phyloP scores from a whole-genome alignment of 2,329 filamentous ascomycete species.

The Paramyrothecium sp. region DNA sequence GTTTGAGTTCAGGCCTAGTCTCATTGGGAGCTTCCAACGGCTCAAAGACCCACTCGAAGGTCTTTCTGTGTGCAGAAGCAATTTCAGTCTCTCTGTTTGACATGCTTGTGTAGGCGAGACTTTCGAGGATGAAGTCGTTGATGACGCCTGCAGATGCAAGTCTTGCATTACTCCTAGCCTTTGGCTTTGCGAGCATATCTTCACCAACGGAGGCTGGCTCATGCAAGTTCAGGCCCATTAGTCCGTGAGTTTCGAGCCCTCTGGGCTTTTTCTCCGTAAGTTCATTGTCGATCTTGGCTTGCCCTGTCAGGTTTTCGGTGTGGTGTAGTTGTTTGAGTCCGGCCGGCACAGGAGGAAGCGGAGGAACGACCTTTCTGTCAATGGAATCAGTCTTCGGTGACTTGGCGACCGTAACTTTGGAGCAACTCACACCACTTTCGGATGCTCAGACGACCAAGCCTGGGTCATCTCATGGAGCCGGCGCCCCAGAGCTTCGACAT shows the following conservation, averaged over 20 bases:
- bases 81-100: slow-evolving; percentile 27
- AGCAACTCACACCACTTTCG: not conserved
- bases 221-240: no score
- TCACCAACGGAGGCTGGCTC: no score
- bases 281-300: no score
- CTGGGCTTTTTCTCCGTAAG: no score
- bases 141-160: slow-evolving; percentile 17
- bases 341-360: no score
- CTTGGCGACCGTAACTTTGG: not conserved
- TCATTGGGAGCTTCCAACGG: no score
- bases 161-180: not conserved
- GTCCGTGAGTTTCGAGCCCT: no score
- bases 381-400: not conserved
- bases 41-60: slow-evolving; percentile 35
- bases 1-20: slow-evolving; percentile 4
- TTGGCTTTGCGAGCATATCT: not conserved
- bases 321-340: no score
- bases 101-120: slow-evolving; percentile 29
- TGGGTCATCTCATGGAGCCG: slow-evolving; percentile 15
- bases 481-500: slow-evolving; percentile 12
- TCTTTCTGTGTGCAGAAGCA: slow-evolving; percentile 24
- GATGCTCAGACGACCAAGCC: slow-evolving; percentile 10
- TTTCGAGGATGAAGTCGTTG: slow-evolving; percentile 28
- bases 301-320: no score
- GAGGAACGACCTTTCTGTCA: no score